A percentile compares a stretch with the other conserved stretches of the same genome.
These are phyloP conservation scores for Eucalyptus sp. DNA, from an alignment of 345 rosid species.

Conservation along the genomic window DNA sequence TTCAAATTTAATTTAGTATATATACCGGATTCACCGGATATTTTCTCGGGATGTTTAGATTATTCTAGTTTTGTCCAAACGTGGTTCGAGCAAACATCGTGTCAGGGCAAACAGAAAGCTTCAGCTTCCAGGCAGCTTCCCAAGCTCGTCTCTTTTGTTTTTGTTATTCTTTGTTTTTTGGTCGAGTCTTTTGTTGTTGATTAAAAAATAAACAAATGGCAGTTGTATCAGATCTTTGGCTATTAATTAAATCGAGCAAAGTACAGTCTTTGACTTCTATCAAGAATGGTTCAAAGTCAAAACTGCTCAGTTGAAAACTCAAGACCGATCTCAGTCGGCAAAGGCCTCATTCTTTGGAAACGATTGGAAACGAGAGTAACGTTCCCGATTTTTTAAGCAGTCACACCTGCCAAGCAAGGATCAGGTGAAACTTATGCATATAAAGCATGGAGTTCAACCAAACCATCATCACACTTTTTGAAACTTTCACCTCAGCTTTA, in stretches of 20 bases:
- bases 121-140: background rate
- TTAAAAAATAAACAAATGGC: background rate
- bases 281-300: background rate
- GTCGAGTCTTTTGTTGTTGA: background rate
- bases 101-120: background rate
- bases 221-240: background rate
- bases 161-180: too few species aligned
- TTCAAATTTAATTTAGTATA: background rate
- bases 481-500: background rate
- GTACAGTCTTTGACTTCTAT: background rate
- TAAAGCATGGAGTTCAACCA: background rate
- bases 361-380: background rate
- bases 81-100: background rate
- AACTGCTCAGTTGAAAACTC: background rate
- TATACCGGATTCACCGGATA: background rate
- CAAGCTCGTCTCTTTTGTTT: background rate
- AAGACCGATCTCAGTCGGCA: background rate
- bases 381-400: background rate
- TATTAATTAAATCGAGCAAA: background rate
- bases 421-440: background rate
- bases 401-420: background rate
- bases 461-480: background rate
- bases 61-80: background rate
- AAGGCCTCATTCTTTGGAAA: background rate
- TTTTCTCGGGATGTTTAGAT: background rate